Evolutionary conservation across 2,329 filamentous ascomycete genomes (phyloP), one percentile per base, ranked within the genome.

Genomic region (Aureobasidium sp.): DNA sequence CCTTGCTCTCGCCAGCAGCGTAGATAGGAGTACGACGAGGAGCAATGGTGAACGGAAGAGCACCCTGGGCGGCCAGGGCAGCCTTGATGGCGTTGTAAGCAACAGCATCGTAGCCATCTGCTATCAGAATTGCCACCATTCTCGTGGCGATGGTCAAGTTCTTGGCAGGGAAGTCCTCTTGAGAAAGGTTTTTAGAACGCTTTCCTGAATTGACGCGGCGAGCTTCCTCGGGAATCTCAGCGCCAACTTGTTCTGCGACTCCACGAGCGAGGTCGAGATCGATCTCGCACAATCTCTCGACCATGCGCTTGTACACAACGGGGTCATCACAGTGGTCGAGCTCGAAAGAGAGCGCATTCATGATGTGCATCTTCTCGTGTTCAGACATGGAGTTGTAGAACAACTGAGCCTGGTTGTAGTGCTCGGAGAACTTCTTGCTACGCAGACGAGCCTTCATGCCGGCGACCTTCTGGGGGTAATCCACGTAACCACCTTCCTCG

Each of bases 261-360:
- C 78, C 76, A 70, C 87, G 81, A 0, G 90, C 88, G 0, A 94
- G 82, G 0, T 76, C 78, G 0, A 90, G 76, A 62, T 91, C 86
- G 58, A 94, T 90, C 41, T 92, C 87, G 1, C 83, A 79, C 0
- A 94, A 77, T 1, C 89, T 83, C 64, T 85, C 74, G 1, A 82
- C 82, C 72, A 92, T 81, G 32, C 87, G 82, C 64, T 87, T 82
- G 72, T 91, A 93, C 0, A 94, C 89, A 11, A 88, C 73, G 0
- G 86, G 83, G 45, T 94, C 90, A 25, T 93, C 88, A 70, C 90
- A 94, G 73, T 93, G 89, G 69, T 91, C 88, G 1, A 94, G 77
- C 74, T 90, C 88, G 68, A 90, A 91, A 3, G 78, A 78, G 11
- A 90, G 79, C 0, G 87, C 84, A 37, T 76, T 77, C 32, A 77